Base-by-base conservation (phyloP, 202 grass and related monocot genomes). In the Cymbopogon flexuosus region DNA sequence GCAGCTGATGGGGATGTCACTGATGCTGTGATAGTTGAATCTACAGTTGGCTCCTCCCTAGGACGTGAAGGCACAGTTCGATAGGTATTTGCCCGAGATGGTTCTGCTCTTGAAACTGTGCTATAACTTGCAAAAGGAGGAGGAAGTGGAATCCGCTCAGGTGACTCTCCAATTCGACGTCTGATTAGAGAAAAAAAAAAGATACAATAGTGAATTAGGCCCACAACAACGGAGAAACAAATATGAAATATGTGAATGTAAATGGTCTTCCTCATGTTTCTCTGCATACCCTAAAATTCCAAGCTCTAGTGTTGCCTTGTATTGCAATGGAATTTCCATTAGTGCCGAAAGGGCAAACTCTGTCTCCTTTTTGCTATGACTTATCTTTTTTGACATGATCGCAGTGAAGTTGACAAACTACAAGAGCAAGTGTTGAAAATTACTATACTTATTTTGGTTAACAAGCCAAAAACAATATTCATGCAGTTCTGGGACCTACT, bases 241-340 rank as follows among this genome's bases (percentile, higher is more conserved):
- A 52, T 58, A 59, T 59, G 19, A 73, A 56, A 78, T 58, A 30
- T 42, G 27, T 72, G 68, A 65, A 35, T 68, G 37, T 79, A 70
- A 79, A 11, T 62, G n/a, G 57, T 18, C 16, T 60, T 65, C 66
- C 81, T 67, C 14, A 71, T 66, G 62, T 73, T 81, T 83, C 21
- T 85, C 14, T 40, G 8, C 84, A 75, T 91, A 97, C 94, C 94
- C 94, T 79, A 94, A 89, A 80, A 97, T 72, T 71, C 92, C 86
- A 81, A 97, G 90, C 75, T 93, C 91, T 76, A 94, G 58, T 63
- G 92, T 97, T 74, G 94, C 94, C 73, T 91, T 97, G 75, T 97
- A 97, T 62, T 97, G 94, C 80, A 89, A 75, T 81, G 94, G 94
- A 86, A 97, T 89, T 79, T 97, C 94, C 94, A 97, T 97, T 13